Percentiles rank a stretch among this genome's conserved stretches.
These are phyloP conservation scores for Chlamydomonas schloesseri DNA, from an alignment of 139 green algal genomes.

Conservation along the genomic window DNA sequence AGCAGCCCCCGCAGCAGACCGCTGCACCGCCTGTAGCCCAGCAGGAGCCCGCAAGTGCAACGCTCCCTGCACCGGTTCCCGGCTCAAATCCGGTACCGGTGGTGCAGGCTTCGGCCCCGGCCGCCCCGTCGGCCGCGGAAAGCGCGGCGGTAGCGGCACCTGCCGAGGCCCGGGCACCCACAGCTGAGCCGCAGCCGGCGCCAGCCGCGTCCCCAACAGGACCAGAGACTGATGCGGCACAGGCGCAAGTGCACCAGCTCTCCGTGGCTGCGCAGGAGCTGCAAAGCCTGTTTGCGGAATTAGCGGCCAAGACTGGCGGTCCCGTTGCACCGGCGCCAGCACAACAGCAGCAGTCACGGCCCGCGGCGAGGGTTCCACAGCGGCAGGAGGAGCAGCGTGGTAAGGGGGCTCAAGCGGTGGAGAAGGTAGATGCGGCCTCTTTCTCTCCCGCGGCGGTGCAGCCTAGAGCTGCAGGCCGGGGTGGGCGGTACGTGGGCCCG, in stretches of 20 bases:
- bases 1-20: neutral
- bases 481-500: conserved; percentile 4
- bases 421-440: too few species aligned
- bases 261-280: neutral
- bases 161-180: too few species aligned
- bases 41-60: neutral
- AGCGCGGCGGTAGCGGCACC: neutral
- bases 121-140: too few species aligned
- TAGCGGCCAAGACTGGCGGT: neutral
- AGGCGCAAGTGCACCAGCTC: neutral
- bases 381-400: too few species aligned
- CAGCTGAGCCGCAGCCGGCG: too few species aligned
- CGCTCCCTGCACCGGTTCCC: neutral
- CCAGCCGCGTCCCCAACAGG: too few species aligned
- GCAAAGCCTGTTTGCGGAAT: neutral
- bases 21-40: neutral
- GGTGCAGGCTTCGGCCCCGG: too few species aligned
- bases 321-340: too few species aligned
- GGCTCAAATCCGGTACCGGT: neutral
- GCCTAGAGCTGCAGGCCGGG: neutral
- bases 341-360: too few species aligned
- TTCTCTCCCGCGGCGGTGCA: too few species aligned
- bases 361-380: too few species aligned
- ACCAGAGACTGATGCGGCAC: neutral
- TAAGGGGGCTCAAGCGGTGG: too few species aligned